phyloP scores from a whole-genome alignment of 192 early-diverging fungal genomes.

The Podila minutissima region DNA sequence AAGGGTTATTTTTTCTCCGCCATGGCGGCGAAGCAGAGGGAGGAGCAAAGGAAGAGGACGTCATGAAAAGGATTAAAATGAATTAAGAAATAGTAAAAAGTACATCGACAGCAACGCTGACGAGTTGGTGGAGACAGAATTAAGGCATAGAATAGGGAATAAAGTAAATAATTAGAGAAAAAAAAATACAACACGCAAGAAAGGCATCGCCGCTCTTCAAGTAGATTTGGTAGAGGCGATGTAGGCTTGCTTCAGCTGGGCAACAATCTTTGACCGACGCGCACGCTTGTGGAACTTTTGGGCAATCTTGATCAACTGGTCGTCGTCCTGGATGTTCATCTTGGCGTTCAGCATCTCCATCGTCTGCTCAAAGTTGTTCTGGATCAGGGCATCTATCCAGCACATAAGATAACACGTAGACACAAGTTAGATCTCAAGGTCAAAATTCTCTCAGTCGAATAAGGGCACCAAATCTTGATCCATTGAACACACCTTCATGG shows the following conservation, averaged over 20 bases:
- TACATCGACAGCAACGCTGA: no score
- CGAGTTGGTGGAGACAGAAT: no score
- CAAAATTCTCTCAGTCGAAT: no score
- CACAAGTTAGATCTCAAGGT: background rate
- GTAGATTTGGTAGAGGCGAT: background rate
- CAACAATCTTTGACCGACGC: conserved; percentile 22
- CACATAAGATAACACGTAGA: background rate
- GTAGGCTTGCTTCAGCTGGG: conserved; percentile 20
- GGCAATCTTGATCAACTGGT: conserved; percentile 52
- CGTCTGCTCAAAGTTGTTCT: conserved; percentile 56
- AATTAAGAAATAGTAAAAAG: no score
- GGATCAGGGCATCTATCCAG: conserved; percentile 43
- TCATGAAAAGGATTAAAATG: no score
- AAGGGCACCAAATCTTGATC: no score
- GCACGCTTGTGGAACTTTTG: conserved; percentile 47
- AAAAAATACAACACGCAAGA: background rate
- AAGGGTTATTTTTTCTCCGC: no score
- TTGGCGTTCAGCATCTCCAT: conserved; percentile 60
- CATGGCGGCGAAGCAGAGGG: no score
- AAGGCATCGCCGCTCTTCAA: background rate
- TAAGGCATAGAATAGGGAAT: background rate
- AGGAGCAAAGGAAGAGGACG: no score
- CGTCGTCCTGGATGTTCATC: conserved; percentile 60
- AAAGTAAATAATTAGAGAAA: background rate
- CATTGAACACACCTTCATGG: conserved; percentile 51